phyloP scores from a whole-genome alignment of 2,329 filamentous ascomycete species.

The Verticillium klebahnii region DNA sequence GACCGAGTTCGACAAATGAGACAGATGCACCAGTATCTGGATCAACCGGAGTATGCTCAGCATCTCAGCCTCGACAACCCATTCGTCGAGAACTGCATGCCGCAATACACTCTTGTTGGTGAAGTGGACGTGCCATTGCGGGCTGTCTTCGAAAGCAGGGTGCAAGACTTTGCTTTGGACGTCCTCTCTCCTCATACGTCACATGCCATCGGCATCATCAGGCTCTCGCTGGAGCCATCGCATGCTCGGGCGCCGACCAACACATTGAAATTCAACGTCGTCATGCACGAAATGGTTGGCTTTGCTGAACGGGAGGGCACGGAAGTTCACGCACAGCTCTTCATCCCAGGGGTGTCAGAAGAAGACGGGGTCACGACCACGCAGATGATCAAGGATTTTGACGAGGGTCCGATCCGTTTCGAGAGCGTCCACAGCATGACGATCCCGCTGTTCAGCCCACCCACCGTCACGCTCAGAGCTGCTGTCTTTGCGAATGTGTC shows the following conservation, averaged over 20 bases:
- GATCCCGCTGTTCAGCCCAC: constrained; percentile 72
- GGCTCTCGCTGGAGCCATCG: constrained; percentile 87
- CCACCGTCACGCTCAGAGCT: constrained; percentile 72
- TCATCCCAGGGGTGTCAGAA: constrained; percentile 84
- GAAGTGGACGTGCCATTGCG: constrained; percentile 89
- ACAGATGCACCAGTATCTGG: constrained; percentile 94
- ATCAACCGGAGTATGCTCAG: constrained; percentile 89
- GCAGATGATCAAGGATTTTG: constrained; percentile 89
- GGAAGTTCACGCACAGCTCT: constrained; percentile 94
- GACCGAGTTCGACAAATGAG: constrained; percentile 87
- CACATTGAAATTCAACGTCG: constrained; percentile 95
- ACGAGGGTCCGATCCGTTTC: constrained; percentile 87
- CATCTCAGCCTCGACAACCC: constrained; percentile 92
- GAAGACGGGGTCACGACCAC: constrained; percentile 92
- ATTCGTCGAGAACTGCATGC: constrained; percentile 86
- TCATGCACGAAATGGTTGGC: constrained; percentile 93
- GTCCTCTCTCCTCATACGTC: constrained; percentile 89
- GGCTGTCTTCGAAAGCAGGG: constrained; percentile 89
- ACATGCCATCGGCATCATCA: constrained; percentile 84
- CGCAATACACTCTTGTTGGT: constrained; percentile 85
- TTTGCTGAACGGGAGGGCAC: constrained; percentile 95
- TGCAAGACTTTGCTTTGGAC: constrained; percentile 90
- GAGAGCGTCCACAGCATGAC: constrained; percentile 99
- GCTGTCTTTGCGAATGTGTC: constrained; percentile 91
- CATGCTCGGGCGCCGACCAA: constrained; percentile 87